These are phyloP conservation scores for Fraxinus paxiana DNA, from an alignment of 305 asterid species.

Conservation along the genomic window DNA sequence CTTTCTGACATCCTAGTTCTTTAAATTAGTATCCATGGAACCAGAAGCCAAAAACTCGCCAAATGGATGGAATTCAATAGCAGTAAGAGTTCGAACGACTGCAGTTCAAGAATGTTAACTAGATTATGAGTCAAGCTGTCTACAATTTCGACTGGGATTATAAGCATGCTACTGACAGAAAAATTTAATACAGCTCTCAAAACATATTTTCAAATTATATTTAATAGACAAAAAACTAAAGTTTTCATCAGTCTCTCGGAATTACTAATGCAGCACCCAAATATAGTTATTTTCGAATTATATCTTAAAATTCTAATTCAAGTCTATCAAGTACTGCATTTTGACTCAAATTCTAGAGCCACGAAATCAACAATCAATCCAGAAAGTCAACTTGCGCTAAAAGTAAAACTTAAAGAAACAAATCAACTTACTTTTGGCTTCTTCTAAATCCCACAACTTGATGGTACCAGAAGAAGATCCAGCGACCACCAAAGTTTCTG, in stretches of 20 bases:
- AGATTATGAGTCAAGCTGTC: conserved; percentile 33
- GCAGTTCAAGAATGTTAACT: conserved; percentile 49
- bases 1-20: conserved; percentile 95
- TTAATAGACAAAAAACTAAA: not conserved
- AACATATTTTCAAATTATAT: not conserved
- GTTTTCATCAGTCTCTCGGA: not conserved
- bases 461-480: conserved; percentile 96
- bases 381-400: not conserved
- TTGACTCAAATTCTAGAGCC: not conserved
- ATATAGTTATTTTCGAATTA: not conserved
- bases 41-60: conserved; percentile 99
- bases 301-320: not conserved
- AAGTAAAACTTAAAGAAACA: conserved; percentile 16
- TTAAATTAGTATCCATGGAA: conserved; percentile 91
- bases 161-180: conserved; percentile 12
- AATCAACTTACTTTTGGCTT: conserved; percentile 68
- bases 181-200: not conserved
- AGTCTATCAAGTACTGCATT: not conserved
- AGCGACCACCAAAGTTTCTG: conserved; percentile 78
- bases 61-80: conserved; percentile 90
- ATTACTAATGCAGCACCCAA: conserved; percentile 1
- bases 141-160: not conserved
- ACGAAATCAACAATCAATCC: not conserved
- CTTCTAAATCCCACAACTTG: conserved; percentile 95
- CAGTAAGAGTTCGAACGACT: conserved; percentile 93